phyloP scores from a whole-genome alignment of 164 flowering plant genomes.

The Nymphaea thermarum region DNA sequence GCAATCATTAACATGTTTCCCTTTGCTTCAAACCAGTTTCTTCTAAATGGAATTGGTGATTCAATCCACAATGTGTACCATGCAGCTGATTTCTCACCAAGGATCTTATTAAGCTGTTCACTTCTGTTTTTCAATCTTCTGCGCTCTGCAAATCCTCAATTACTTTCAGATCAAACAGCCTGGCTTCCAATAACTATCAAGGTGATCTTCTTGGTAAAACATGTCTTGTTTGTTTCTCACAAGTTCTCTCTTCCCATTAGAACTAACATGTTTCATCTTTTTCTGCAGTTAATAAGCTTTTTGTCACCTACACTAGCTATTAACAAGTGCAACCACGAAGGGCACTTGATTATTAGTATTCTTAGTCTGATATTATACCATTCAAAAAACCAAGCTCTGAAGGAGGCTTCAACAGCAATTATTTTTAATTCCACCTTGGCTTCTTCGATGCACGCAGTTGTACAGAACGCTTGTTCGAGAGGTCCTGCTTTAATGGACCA shows the following conservation, averaged over 20 bases:
- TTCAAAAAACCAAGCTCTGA: constrained; percentile 38
- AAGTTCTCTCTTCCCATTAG: background rate
- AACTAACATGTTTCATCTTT: background rate
- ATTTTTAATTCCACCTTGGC: constrained; percentile 36
- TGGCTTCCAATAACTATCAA: constrained; percentile 55
- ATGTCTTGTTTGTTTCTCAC: background rate
- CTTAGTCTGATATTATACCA: constrained; percentile 62
- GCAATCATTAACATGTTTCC: constrained; percentile 38
- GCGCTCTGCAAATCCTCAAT: constrained; percentile 33
- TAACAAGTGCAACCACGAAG: constrained; percentile 32
- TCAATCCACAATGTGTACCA: constrained; percentile 31
- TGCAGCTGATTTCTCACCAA: constrained; percentile 20
- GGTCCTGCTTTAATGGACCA: constrained; percentile 52
- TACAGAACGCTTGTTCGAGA: constrained; percentile 41
- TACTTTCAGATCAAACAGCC: constrained; percentile 36
- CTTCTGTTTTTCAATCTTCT: constrained; percentile 44
- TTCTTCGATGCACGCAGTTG: constrained; percentile 21
- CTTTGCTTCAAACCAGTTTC: constrained; percentile 53
- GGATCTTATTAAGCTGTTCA: constrained; percentile 17
- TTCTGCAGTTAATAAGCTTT: constrained; percentile 50
- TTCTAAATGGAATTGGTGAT: constrained; percentile 45
- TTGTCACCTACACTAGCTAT: constrained; percentile 16
- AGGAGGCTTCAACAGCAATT: constrained; percentile 59
- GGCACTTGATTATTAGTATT: constrained; percentile 34
- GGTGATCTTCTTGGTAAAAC: constrained; percentile 25